Base-by-base conservation (phyloP, 1,139 yeast genomes). In the Blastobotrys elegans region DNA sequence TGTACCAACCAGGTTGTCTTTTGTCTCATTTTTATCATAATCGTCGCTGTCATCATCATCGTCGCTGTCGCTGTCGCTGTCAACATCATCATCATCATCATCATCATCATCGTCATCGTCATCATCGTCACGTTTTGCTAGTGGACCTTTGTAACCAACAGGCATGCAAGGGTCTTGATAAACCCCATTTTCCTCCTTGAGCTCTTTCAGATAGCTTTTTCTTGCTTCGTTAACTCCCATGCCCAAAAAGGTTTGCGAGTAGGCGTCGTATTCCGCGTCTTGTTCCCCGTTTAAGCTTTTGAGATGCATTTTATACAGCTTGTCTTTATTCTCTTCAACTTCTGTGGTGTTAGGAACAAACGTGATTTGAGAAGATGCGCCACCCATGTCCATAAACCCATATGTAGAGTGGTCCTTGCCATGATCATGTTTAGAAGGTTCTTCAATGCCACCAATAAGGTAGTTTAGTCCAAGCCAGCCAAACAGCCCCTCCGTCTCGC, bases 361-460 rank as follows among this genome's bases (percentile, higher is more conserved):
- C 0, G 88, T 86, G 32, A 87, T 79, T 61, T 87, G 95, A 0
- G 95, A 82, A 1, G 92, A 83, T 0, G 94, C 94, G 0, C 95
- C 95, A 3, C 95, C 95, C 89, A 87, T 82, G 55, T 86, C 95
- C 51, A 87, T 64, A 32, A 86, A 71, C 1, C 95, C 95, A 57
- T 78, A 84, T 0, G 94, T 80, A 22, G 75, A 68, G 52, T 77
- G 82, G 47, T 71, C 69, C 47, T 74, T 72, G 1, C 80, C 79
- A 54, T 76, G 80, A 36, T 71, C 66, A 52, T 77, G 80, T n/a
- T 56, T 49, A 5, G 59, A 62, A 0, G 82, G 80, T 30, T 53
- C 53, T 10, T 80, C 81, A 40, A 83, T 70, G 0, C 80, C 68
- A 1, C 83, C 84, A 34, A 80, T 73, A 54, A 85, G 67, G 54